A percentile compares a stretch with the other conserved stretches of the same genome.
These are phyloP conservation scores for Chlamydomonas urium DNA, from an alignment of 139 green algal species.

Conservation along the genomic window DNA sequence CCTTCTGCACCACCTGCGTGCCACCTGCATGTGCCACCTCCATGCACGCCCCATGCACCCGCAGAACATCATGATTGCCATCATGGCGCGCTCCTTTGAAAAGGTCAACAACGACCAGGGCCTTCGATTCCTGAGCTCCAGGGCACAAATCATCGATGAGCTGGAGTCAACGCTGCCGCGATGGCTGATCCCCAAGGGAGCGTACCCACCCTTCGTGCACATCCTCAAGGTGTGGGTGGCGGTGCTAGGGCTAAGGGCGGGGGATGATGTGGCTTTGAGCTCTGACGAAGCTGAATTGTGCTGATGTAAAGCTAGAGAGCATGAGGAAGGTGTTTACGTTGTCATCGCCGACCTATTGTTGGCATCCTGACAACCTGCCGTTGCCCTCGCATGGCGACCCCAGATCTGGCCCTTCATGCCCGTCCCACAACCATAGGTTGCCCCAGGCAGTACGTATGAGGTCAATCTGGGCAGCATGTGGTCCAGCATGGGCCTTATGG, in stretches of 20 bases:
- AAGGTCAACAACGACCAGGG: constrained; percentile 15
- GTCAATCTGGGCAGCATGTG: constrained; percentile 45
- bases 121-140: not conserved
- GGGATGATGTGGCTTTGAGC: too few relatives aligned
- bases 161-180: constrained; percentile 51
- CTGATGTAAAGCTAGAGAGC: too few relatives aligned
- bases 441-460: constrained; percentile 20
- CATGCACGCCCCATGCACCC: too few relatives aligned
- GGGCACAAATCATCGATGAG: constrained; percentile 54
- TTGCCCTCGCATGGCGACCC: too few relatives aligned
- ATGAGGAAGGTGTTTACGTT: too few relatives aligned
- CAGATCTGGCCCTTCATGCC: too few relatives aligned
- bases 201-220: constrained; percentile 51
- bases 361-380: too few relatives aligned
- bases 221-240: constrained; percentile 38
- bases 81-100: constrained; percentile 39
- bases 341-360: too few relatives aligned
- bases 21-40: too few relatives aligned
- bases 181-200: constrained; percentile 27
- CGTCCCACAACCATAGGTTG: not conserved
- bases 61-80: constrained; percentile 49
- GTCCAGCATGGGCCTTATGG: constrained; percentile 42
- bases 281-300: too few relatives aligned
- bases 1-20: too few relatives aligned
- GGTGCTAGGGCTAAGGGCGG: too few relatives aligned